Base-by-base conservation (phyloP, 2,329 filamentous ascomycete genomes). In the Coniochaeta sp. region DNA sequence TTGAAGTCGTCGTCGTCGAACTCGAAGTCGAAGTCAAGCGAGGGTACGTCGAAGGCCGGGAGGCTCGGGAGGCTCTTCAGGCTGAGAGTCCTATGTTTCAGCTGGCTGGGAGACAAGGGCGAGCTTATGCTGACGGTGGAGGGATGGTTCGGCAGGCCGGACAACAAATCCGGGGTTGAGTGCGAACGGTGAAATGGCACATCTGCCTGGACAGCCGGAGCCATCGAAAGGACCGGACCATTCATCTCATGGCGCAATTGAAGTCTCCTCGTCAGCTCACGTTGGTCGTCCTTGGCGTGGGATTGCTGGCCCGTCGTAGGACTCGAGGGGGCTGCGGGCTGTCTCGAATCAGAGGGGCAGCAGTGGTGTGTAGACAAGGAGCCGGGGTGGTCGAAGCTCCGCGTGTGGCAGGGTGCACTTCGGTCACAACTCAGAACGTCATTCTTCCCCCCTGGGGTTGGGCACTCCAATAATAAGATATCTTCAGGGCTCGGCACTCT, bases 41-140 rank as follows among this genome's bases (percentile, higher is more conserved):
- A 78, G 40, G 81, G 78, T 36, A 85, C 71, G 61, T 82, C 80
- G 69, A 83, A 82, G 61, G 72, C 69, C 16, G 78, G 72, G 24
- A 77, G 67, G 59, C 66, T 71, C 44, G 74, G 73, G 19, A 74
- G 65, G 60, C 64, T 71, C 65, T 75, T 75, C 63, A 68, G 62
- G 65, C 65, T 69, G 60, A 66, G 65, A 36, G 68, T 66, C 58
- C 55, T 62, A 59, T 59, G 59, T 58, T 62, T 58, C 44, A 57
- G 60, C 59, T 58, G 60, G 54, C 36, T 38, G 56, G 60, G 62
- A 61, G 63, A 58, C 62, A 58, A 61, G 36, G 52, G 60, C 59
- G 59, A 24, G 54, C 31, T 36, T 57, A 36, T 57, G 54, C 31
- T 57, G 54, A 52, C 33, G 57, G 60, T 57, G 63, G 33, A 40